Base-by-base conservation (phyloP, 2,329 filamentous ascomycete species). In the Diaporthe citrichinensis region DNA sequence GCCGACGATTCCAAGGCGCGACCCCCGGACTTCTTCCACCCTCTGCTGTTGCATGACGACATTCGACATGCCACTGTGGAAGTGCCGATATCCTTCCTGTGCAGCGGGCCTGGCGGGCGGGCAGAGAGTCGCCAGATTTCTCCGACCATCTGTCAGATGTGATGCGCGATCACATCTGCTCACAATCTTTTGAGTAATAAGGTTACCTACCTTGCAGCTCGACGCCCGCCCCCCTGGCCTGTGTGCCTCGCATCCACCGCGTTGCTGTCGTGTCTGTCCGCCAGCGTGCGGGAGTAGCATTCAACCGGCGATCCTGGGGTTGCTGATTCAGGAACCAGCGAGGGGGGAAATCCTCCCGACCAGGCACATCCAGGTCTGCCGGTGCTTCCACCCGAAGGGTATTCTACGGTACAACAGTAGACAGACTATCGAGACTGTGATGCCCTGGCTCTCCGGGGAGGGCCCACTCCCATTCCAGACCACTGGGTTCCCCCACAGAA, bases 21-120 rank as follows among this genome's bases (percentile, higher is more conserved):
- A 53, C 23, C 65, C 65, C 65, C 65, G 65, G 65, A 55, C 65
- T 55, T 69, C 65, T 69, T 69, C 65, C 65, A 69, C 46, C 65
- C 65, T 69, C 65, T 69, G 65, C 65, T 69, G 65, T 69, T 69
- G 65, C 65, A 69, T 69, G 65, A 55, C 65, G 65, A 69, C 65
- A 69, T 69, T 10, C 34, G 31, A 69, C 65, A 69, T 69, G 65
- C 65, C 65, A 69, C 46, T 53, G 14, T 53, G 14, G 44, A 53
- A 68, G 46, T 68, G 46, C 65, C 65, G 65, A 28, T 25, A 7
- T 39, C 14, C 25, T 39, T n/a, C n/a, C n/a, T n/a, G n/a, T n/a
- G n/a, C n/a, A n/a, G n/a, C n/a, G n/a, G n/a, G 46, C 46, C 10
- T 7, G 20, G 46, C 46, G 39, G 15, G 14, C 15, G 53, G 8